Base-by-base conservation (phyloP, 169 alveolate genomes). In the Plasmodium blacklocki region DNA sequence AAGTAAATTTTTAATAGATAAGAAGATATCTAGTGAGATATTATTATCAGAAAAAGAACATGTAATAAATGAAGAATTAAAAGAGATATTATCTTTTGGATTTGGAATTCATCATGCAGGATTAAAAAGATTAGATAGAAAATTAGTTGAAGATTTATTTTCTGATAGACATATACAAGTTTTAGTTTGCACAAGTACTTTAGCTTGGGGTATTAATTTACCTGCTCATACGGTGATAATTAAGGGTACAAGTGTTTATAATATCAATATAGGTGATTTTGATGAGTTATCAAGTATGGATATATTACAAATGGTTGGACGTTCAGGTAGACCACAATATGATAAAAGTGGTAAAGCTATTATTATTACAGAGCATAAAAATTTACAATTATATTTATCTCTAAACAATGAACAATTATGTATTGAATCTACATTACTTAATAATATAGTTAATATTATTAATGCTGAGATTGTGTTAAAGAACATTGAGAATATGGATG, bases 41-140 rank as follows among this genome's bases (percentile, higher is more conserved):
- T 88, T 98, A 56, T 92, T 95, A 72, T 94, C 97, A 39, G 99
- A 97, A 88, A 95, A 97, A 32, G 96, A 96, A 89, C 95, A 92
- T 9, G 94, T 95, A n/a, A 90, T 95, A 78, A 96, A 96, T 83
- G 93, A 93, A 14, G 99, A 97, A 70, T 89, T 99, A 67, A 97
- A 97, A 90, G 99, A 98, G 67, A 89, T 99, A 68, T 92, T 98
- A 58, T 99, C 99, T 2, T 97, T 94, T 88, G 99, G 99, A 50
- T 93, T 99, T 70, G 99, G 99, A 0, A 97, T 99, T 63, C 99
- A 99, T 93, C 99, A 99, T 93, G 99, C 99, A 11, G 99, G 99
- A 2, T 95, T 99, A 56, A 94, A 98, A 18, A 94, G 99, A 63
- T 96, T 98, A 15, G 99, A 99, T 93, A 90, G 99, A 39, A 93